Percentiles rank a stretch among this genome's conserved stretches.
Conservation (phyloP, 1,284 basidiomycete genomes). For the Cutaneotrichosporon dermatis region DNA sequence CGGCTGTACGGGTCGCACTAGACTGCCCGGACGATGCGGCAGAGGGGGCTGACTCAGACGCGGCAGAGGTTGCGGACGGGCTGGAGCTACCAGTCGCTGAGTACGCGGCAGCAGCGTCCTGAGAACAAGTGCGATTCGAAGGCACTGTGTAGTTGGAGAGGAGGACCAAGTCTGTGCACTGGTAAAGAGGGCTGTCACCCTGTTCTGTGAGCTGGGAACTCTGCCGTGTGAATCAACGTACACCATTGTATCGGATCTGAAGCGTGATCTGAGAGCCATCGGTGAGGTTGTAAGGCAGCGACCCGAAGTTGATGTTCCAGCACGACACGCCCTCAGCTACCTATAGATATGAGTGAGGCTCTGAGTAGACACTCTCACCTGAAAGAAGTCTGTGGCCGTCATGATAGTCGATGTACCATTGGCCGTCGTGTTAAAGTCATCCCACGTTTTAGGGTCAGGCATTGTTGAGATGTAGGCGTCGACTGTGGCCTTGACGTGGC, state of each 20-base stretch:
- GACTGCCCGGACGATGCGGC: not conserved
- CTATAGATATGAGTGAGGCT: not conserved
- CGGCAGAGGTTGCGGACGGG: slow-evolving; percentile 5
- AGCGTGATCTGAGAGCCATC: slow-evolving; percentile 47
- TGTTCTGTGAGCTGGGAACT: slow-evolving; percentile 45
- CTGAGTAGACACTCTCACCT: slow-evolving; percentile 32
- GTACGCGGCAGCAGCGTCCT: slow-evolving; percentile 18
- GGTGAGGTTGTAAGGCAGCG: slow-evolving; percentile 51
- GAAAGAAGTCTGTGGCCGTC: slow-evolving; percentile 54
- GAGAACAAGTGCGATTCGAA: slow-evolving; percentile 51
- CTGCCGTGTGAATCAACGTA: not conserved
- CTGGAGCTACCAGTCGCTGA: slow-evolving; percentile 6
- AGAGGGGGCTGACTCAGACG: not conserved
- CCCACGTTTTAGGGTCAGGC: slow-evolving; percentile 57
- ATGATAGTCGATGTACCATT: slow-evolving; percentile 37
- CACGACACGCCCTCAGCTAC: slow-evolving; percentile 59
- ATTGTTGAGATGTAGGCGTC: slow-evolving; percentile 56
- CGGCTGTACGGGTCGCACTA: not conserved
- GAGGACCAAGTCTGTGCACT: slow-evolving; percentile 71
- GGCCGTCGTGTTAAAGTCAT: slow-evolving; percentile 57
- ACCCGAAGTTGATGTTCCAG: slow-evolving; percentile 58
- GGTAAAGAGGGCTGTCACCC: slow-evolving; percentile 64
- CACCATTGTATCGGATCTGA: slow-evolving; percentile 37
- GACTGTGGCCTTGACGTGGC: slow-evolving; percentile 49
- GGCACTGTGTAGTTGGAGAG: slow-evolving; percentile 53